phyloP scores from a whole-genome alignment of 345 rosid genomes.

The Gossypium arboreum region DNA sequence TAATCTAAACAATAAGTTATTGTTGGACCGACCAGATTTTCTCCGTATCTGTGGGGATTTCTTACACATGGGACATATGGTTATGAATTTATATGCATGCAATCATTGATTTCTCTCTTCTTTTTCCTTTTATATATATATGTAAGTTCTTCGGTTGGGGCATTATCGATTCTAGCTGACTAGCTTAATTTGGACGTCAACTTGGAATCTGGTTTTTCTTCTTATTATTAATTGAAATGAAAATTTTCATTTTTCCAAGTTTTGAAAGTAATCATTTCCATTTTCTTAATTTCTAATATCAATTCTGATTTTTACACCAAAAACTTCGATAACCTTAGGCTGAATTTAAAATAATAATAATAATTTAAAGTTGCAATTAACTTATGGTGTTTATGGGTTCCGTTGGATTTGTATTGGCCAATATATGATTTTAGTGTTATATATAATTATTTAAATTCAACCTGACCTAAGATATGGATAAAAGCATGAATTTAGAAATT shows the following conservation, averaged over 20 bases:
- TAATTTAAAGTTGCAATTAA: no score
- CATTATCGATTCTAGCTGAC: not conserved
- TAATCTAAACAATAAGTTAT: not conserved
- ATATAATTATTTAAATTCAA: no score
- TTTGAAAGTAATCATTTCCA: not conserved
- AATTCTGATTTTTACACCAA: not conserved
- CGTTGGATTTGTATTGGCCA: rapidly evolving
- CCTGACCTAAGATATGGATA: no score
- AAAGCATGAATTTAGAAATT: no score
- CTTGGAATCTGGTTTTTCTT: not conserved
- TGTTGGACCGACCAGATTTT: not conserved
- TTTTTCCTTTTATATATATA: no score
- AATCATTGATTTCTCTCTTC: not conserved
- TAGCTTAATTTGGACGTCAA: not conserved
- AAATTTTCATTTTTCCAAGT: not conserved
- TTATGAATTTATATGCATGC: not conserved
- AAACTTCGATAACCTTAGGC: no score
- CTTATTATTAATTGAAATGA: not conserved
- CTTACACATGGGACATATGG: not conserved
- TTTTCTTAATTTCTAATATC: not conserved
- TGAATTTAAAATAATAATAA: no score
- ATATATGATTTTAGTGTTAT: no score
- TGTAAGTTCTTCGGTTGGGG: not conserved
- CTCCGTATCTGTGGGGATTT: conserved; percentile 16
- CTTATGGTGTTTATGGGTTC: no score